A percentile compares a stretch with the other conserved stretches of the same genome.
Evolutionary conservation across 2,329 filamentous ascomycete species (phyloP).

Genomic region (Alternaria sp.): DNA sequence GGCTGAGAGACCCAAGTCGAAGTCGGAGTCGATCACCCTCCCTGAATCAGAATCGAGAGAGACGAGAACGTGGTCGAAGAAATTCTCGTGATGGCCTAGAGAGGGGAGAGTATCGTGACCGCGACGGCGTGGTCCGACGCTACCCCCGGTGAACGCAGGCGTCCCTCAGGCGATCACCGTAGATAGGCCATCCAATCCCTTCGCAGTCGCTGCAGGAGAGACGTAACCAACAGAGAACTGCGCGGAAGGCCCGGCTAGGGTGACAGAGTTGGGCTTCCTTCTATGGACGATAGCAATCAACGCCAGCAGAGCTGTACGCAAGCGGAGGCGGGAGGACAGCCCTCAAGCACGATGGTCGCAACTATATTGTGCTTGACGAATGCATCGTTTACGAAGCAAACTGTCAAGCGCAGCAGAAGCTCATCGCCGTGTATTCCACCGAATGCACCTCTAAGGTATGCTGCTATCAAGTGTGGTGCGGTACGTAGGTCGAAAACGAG

Average conservation of each 20-base stretch:
- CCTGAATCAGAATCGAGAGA: neutral
- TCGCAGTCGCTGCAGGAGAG: no score
- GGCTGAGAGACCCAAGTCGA: neutral
- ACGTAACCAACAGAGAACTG: no score
- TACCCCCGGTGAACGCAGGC: neutral
- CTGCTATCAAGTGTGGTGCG: no score
- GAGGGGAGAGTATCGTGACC: neutral
- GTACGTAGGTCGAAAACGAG: neutral
- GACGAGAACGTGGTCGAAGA: neutral
- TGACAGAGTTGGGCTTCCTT: neutral
- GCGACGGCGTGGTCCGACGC: neutral
- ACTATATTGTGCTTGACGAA: accelerated
- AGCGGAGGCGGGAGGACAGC: neutral
- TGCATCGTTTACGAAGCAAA: neutral
- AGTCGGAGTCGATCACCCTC: neutral
- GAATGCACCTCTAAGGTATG: neutral
- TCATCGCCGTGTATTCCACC: neutral
- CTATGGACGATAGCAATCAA: no score
- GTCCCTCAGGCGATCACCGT: neutral
- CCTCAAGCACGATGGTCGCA: neutral
- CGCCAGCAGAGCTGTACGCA: neutral
- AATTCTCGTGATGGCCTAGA: neutral
- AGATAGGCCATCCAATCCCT: neutral
- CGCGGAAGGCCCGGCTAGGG: no score
- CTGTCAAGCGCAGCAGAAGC: neutral